phyloP scores from a whole-genome alignment of 2,329 filamentous ascomycete genomes.

The Byssochlamys sp. region DNA sequence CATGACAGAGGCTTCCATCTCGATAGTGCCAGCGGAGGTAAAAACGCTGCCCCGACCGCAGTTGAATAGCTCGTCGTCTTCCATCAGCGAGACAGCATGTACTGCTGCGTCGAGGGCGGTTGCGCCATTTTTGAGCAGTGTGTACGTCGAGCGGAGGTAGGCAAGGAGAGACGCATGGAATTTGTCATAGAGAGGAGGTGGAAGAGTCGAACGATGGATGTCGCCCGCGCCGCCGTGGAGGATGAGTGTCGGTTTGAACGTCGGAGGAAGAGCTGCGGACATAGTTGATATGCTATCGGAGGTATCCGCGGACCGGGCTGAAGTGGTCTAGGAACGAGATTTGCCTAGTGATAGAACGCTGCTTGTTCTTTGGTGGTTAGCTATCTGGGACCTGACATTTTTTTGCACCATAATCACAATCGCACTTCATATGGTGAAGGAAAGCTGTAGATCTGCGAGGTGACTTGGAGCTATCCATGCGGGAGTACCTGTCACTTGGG shows the following conservation, averaged over 20 bases:
- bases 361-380: background rate
- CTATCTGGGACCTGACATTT: too few relatives aligned
- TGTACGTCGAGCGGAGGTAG: conserved; percentile 46
- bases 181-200: conserved; percentile 47
- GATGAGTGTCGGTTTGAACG: conserved; percentile 50
- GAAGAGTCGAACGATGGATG: conserved; percentile 51
- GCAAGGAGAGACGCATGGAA: conserved; percentile 53
- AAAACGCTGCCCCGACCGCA: conserved; percentile 76
- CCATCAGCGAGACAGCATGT: conserved; percentile 64
- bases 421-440: background rate
- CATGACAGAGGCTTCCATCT: conserved; percentile 83
- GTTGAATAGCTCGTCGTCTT: conserved; percentile 77
- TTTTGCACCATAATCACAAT: too few relatives aligned
- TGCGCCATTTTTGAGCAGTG: conserved; percentile 35
- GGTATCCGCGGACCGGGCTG: background rate
- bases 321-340: background rate
- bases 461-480: background rate
- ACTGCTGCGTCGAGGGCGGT: conserved; percentile 65
- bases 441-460: background rate
- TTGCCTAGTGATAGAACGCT: background rate
- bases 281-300: background rate
- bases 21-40: conserved; percentile 69
- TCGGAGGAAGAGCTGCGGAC: background rate
- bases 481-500: background rate
- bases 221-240: conserved; percentile 67